These are phyloP conservation scores for Cylindrotheca fusiformis DNA, from an alignment of 108 stramenopile species.

Conservation along the genomic window DNA sequence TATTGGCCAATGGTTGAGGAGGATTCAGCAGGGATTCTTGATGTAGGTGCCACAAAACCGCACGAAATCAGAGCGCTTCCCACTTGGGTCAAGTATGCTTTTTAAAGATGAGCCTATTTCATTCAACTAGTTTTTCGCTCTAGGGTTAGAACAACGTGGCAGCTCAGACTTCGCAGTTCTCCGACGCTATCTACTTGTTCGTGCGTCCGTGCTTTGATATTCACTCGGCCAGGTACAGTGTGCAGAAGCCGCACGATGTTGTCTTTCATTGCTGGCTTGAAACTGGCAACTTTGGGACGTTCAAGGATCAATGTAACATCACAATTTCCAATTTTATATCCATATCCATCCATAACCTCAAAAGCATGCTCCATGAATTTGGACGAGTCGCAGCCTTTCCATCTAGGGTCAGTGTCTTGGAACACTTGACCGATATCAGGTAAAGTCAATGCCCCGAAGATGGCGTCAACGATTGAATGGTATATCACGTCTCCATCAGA, in stretches of 20 bases:
- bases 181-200: conserved; percentile 93
- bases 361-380: conserved; percentile 94
- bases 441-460: conserved; percentile 87
- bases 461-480: conserved; percentile 92
- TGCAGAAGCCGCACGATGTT: conserved; percentile 86
- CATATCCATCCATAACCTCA: conserved; percentile 75
- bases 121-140: conserved; percentile 38
- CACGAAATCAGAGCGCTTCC: too few relatives aligned
- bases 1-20: too few relatives aligned
- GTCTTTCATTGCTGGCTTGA: conserved; percentile 92
- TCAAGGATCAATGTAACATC: conserved; percentile 90
- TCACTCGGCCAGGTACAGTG: conserved; percentile 85
- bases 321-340: conserved; percentile 86
- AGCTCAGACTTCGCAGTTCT: conserved; percentile 86
- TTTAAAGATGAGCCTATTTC: too few relatives aligned
- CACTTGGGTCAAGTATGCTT: too few relatives aligned
- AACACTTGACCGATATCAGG: conserved; percentile 95
- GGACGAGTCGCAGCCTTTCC: conserved; percentile 91
- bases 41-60: too few relatives aligned
- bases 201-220: conserved; percentile 96
- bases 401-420: conserved; percentile 93
- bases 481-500: conserved; percentile 95
- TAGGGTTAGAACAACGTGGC: conserved; percentile 92
- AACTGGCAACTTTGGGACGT: conserved; percentile 82
- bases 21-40: too few relatives aligned